These are phyloP conservation scores for Phytophthora lateralis DNA, from an alignment of 352 stramenopile genomes.

Conservation along the genomic window DNA sequence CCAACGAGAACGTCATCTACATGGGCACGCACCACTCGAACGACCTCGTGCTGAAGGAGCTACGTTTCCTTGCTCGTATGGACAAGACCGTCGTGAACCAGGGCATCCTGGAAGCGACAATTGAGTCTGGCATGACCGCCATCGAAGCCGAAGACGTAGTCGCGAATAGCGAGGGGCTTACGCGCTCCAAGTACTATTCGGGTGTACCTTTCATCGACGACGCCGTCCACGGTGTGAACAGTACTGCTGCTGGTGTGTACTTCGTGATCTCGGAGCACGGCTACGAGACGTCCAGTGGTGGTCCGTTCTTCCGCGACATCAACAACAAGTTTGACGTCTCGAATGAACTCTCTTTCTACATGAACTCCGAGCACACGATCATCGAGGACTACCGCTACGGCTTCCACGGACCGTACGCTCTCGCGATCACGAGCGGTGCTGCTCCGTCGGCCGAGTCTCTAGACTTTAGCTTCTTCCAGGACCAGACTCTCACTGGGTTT, in stretches of 20 bases:
- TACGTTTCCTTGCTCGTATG: constrained; percentile 54
- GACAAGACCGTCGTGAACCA: constrained; percentile 41
- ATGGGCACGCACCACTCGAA: constrained; percentile 58
- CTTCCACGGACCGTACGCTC: constrained; percentile 56
- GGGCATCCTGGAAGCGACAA: constrained; percentile 40
- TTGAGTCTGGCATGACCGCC: constrained; percentile 35
- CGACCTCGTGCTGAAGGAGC: constrained; percentile 38
- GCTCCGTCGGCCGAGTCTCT: constrained; percentile 25
- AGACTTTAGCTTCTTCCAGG: constrained; percentile 56
- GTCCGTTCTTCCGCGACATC: constrained; percentile 62
- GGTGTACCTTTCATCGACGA: constrained; percentile 42
- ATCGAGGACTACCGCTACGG: constrained; percentile 61
- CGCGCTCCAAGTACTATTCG: constrained; percentile 54
- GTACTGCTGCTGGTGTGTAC: constrained; percentile 45
- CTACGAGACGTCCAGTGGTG: constrained; percentile 52
- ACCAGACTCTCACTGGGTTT: constrained; percentile 40
- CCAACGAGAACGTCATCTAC: constrained; percentile 58
- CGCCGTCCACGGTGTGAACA: constrained; percentile 46
- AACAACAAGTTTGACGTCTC: constrained; percentile 57
- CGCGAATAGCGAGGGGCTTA: constrained; percentile 33
- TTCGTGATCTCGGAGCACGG: constrained; percentile 52
- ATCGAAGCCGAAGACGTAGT: constrained; percentile 55
- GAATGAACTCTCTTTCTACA: constrained; percentile 65
- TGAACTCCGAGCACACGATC: constrained; percentile 65
- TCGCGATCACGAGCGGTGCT: constrained; percentile 46